phyloP scores from a whole-genome alignment of 78 protist genomes.

The Reticulomyxa filosa region DNA sequence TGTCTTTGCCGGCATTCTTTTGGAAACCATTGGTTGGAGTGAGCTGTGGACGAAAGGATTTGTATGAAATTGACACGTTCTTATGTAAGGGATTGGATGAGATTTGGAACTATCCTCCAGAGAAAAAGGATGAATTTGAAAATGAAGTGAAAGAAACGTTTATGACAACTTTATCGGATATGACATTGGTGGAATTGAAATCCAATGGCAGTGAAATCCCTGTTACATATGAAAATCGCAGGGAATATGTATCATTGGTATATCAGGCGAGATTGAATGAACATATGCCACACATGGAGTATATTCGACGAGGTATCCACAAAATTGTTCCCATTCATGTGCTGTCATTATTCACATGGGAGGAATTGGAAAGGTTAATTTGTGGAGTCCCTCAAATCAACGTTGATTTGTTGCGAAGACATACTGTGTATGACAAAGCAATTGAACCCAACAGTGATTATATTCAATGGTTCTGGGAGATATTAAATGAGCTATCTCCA shows the following conservation, averaged over 20 bases:
- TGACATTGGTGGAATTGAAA: background rate
- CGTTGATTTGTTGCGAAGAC: slow-evolving; percentile 8
- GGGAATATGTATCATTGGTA: slow-evolving; percentile 11
- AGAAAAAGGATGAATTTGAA: no score
- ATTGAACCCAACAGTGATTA: background rate
- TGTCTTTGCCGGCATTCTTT: no score
- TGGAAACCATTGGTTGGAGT: slow-evolving; percentile 16
- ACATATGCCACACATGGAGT: background rate
- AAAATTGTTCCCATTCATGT: slow-evolving; percentile 12
- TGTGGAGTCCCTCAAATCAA: slow-evolving; percentile 16
- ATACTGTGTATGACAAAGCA: slow-evolving; percentile 10
- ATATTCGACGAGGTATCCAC: slow-evolving; percentile 7
- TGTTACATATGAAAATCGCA: slow-evolving; percentile 5
- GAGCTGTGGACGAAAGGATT: background rate
- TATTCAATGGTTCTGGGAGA: slow-evolving; percentile 19
- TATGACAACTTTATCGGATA: no score
- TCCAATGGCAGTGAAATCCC: background rate
- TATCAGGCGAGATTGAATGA: slow-evolving; percentile 11
- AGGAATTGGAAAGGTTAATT: slow-evolving; percentile 17
- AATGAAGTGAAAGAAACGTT: no score
- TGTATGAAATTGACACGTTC: slow-evolving; percentile 11
- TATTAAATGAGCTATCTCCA: slow-evolving; percentile 7
- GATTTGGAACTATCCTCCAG: background rate
- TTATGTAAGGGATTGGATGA: background rate
- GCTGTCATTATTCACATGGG: slow-evolving; percentile 1